Evolutionary conservation across 192 early-diverging fungal species (phyloP).

Genomic region (Chytriomyces hyalinus): DNA sequence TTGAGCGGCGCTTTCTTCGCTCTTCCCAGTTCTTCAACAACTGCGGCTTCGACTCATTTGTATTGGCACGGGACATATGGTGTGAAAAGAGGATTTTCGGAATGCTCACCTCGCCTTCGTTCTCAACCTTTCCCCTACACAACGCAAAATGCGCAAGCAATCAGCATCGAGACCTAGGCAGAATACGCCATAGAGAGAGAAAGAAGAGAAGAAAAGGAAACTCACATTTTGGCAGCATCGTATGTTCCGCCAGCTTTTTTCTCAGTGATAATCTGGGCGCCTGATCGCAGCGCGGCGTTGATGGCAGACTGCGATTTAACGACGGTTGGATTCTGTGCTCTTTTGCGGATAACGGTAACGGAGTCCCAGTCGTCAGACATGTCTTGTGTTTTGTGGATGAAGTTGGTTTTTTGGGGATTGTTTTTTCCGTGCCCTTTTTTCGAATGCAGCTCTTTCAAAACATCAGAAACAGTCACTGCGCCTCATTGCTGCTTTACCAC

Average conservation of each 20-base stretch:
- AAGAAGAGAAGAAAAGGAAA: no score
- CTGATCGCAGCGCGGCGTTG: slow-evolving; percentile 76
- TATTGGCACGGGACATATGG: neutral
- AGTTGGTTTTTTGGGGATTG: neutral
- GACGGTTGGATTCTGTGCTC: slow-evolving; percentile 61
- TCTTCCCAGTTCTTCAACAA: neutral
- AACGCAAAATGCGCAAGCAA: neutral
- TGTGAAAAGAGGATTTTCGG: no score
- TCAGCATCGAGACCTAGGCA: neutral
- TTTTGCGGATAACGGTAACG: slow-evolving; percentile 81
- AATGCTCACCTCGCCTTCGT: slow-evolving; percentile 76
- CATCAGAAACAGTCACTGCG: no score
- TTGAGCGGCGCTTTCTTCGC: neutral
- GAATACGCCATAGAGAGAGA: neutral
- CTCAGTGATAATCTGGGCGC: slow-evolving; percentile 72
- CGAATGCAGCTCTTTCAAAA: no score
- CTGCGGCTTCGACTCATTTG: neutral
- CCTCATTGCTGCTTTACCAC: no score
- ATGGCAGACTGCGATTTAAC: slow-evolving; percentile 64
- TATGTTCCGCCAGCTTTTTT: slow-evolving; percentile 64
- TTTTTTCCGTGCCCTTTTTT: no score
- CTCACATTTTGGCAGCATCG: slow-evolving; percentile 59
- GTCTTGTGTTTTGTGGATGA: neutral
- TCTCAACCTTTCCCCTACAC: slow-evolving; percentile 77
- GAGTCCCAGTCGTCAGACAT: slow-evolving; percentile 69